A percentile compares a stretch with the other conserved stretches of the same genome.
phyloP scores from a whole-genome alignment of 2,329 filamentous ascomycete genomes.

The Colletotrichum phormii region DNA sequence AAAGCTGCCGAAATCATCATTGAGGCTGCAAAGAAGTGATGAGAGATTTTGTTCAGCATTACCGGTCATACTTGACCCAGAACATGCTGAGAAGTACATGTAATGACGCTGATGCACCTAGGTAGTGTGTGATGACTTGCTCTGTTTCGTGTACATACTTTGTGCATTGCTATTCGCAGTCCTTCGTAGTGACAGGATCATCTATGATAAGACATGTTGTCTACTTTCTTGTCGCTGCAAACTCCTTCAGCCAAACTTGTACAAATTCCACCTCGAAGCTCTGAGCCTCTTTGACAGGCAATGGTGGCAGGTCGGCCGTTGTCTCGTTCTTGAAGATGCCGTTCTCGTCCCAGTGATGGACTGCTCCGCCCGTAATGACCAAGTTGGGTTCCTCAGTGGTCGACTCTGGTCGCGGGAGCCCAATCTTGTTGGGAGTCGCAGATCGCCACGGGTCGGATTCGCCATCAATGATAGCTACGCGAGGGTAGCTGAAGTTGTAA shows the following conservation, averaged over 20 bases:
- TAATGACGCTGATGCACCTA: background rate
- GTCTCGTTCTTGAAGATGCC: slow-evolving; percentile 74
- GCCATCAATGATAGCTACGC: slow-evolving; percentile 83
- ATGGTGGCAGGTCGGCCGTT: slow-evolving; percentile 66
- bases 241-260: slow-evolving; percentile 74
- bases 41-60: background rate
- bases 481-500: slow-evolving; percentile 77
- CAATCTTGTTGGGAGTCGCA: slow-evolving; percentile 76
- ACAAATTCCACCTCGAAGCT: slow-evolving; percentile 70
- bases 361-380: slow-evolving; percentile 72
- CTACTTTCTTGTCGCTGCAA: slow-evolving; percentile 44
- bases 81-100: background rate
- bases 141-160: no score
- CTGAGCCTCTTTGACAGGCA: slow-evolving; percentile 69
- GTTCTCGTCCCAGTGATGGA: slow-evolving; percentile 87
- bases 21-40: background rate
- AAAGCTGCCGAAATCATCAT: slow-evolving; percentile 49
- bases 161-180: no score
- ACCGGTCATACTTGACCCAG: background rate
- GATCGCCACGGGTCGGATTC: slow-evolving; percentile 84
- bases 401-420: slow-evolving; percentile 63
- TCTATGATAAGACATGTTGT: no score
- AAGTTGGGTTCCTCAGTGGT: slow-evolving; percentile 76
- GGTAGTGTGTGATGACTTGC: background rate
- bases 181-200: no score